Conservation (phyloP, 2,329 filamentous ascomycete genomes). For the Penicillium sp. region DNA sequence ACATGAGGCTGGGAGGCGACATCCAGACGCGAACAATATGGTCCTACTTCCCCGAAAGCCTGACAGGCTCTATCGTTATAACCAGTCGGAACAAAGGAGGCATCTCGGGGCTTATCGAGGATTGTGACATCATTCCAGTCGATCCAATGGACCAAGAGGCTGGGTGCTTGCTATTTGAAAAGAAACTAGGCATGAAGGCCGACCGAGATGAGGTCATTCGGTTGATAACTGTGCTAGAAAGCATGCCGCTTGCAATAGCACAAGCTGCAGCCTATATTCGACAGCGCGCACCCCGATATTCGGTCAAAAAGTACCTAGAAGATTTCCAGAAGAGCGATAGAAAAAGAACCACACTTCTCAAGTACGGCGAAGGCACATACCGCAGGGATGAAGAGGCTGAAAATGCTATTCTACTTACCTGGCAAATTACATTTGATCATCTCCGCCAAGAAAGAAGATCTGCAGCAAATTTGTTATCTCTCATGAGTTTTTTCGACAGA, state of each 20-base stretch:
- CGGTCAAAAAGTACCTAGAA: conserved; percentile 17
- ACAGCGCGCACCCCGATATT: background rate
- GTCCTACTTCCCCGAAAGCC: conserved; percentile 13
- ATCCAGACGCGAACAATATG: background rate
- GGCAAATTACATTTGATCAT: conserved; percentile 38
- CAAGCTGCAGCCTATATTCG: conserved; percentile 35
- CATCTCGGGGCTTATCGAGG: conserved; percentile 7
- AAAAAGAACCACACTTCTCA: conserved; percentile 28
- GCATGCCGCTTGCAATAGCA: conserved; percentile 34
- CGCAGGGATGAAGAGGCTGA: conserved; percentile 24
- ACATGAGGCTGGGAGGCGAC: background rate
- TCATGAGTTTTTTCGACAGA: conserved; percentile 33
- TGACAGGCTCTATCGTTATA: conserved; percentile 18
- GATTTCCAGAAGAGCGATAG: conserved; percentile 37
- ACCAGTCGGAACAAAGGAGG: conserved; percentile 15
- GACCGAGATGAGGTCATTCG: background rate
- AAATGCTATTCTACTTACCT: conserved; percentile 32
- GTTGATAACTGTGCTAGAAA: conserved; percentile 9
- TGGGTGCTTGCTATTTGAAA: conserved; percentile 30
- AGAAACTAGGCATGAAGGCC: conserved; percentile 25
- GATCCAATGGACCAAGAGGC: conserved; percentile 29
- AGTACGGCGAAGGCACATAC: conserved; percentile 26
- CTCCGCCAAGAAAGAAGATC: conserved; percentile 23
- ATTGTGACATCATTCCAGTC: conserved; percentile 16
- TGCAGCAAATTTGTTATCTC: conserved; percentile 29